These are phyloP conservation scores for Zygotorulaspora mrakii DNA, from an alignment of 1,139 yeast genomes.

Conservation along the genomic window DNA sequence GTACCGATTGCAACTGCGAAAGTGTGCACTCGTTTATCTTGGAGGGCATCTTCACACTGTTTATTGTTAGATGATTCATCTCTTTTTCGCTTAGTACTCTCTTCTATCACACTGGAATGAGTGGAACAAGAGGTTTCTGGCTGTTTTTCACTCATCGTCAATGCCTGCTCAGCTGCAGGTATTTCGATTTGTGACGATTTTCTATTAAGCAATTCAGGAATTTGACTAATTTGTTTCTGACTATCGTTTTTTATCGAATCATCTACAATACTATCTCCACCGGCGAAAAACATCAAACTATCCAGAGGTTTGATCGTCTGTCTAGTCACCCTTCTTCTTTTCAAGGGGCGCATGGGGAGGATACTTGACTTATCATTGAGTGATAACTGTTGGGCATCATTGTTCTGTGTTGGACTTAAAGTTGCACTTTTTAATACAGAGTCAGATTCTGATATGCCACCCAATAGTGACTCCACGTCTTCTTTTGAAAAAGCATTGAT, in stretches of 20 bases:
- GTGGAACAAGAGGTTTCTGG: neutral
- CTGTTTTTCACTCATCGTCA: slow-evolving; percentile 1
- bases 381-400: slow-evolving; percentile 2
- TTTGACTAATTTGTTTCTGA: too few relatives aligned
- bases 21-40: too few relatives aligned
- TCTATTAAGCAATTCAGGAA: too few relatives aligned
- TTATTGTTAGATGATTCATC: too few relatives aligned
- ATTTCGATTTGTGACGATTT: too few relatives aligned
- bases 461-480: slow-evolving; percentile 8
- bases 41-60: too few relatives aligned
- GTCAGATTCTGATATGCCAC: neutral
- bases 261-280: slow-evolving; percentile 28
- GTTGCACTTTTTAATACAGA: neutral
- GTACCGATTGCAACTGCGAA: too few relatives aligned
- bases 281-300: slow-evolving; percentile 39
- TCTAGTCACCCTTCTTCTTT: slow-evolving; percentile 25
- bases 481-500: slow-evolving; percentile 8
- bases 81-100: too few relatives aligned
- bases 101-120: too few relatives aligned
- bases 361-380: neutral
- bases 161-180: too few relatives aligned
- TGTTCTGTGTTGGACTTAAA: neutral
- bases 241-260: too few relatives aligned
- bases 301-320: slow-evolving; percentile 34
- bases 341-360: slow-evolving; percentile 9